Base-by-base conservation (phyloP, 1,284 basidiomycete genomes). In the Cryptococcus sp. region DNA sequence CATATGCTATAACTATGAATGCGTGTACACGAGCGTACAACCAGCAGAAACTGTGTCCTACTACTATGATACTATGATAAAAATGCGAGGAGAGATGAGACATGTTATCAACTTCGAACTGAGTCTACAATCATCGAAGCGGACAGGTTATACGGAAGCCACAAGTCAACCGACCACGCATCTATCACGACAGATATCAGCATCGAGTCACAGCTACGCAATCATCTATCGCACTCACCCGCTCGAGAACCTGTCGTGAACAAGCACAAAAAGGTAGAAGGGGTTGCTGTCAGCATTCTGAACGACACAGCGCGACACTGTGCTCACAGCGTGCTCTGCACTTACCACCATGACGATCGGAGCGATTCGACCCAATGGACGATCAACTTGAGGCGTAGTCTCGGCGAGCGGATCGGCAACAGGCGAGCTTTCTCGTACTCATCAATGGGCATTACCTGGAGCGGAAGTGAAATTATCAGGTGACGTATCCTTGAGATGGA, bases 331-430 rank as follows among this genome's bases (percentile, higher is more conserved):
- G 27, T 27, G 20, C 47, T 38, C 31, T 19, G 23, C 16, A 70
- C 70, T 64, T 52, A 83, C 81, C 81, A 88, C 87, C 88, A 89
- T 50, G 85, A 84, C 56, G 81, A 83, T 58, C 86, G 82, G 40
- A 90, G 80, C 72, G 86, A 84, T 72, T 95, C 91, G 68, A 97
- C 93, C 93, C 93, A 97, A 71, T 92, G 88, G 41, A 91, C 89
- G 57, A 95, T 88, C 66, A 97, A 82, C 59, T 88, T 82, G 50
- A 97, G 79, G 39, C 93, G 83, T 61, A 94, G 80, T 25, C 88
- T 84, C 1, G 89, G 83, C 57, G 87, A 89, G 61, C 88, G 86
- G 60, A 96, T 90, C 3, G 93, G 91, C n/a, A 97, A 81, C n/a
- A 97, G 81, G 67, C 91, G 90, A 19, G 91, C 89, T 78, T 95